These are phyloP conservation scores for Pythium dissotocum DNA, from an alignment of 352 stramenopile species.

Conservation along the genomic window DNA sequence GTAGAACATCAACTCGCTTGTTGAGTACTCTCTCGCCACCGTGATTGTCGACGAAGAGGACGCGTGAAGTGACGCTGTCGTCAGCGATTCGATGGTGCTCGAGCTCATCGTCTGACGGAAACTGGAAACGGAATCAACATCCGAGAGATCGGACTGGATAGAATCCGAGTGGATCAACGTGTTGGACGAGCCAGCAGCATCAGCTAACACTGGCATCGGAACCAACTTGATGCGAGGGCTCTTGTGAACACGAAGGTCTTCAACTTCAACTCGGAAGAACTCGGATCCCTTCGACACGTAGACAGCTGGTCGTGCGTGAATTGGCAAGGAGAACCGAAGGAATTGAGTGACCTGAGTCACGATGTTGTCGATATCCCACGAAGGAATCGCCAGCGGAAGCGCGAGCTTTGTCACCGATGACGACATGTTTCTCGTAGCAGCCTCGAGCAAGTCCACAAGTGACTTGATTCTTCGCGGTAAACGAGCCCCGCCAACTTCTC, in stretches of 20 bases:
- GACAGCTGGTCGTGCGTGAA: conserved; percentile 45
- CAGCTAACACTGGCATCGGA: neutral
- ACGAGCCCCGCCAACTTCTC: neutral
- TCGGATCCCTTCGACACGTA: conserved; percentile 1
- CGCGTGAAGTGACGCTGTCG: conserved; percentile 3
- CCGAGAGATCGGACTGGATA: conserved; percentile 72
- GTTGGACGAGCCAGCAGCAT: neutral
- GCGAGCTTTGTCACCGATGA: conserved; percentile 62
- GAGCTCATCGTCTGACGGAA: conserved; percentile 22
- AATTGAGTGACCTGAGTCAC: conserved; percentile 55
- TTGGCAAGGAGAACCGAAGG: conserved; percentile 45
- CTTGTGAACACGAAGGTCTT: conserved; percentile 1
- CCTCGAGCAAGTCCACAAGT: conserved; percentile 49
- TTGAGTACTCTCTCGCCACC: conserved; percentile 39
- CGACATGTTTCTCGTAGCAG: conserved; percentile 41
- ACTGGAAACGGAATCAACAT: conserved; percentile 48
- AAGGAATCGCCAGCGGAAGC: conserved; percentile 42
- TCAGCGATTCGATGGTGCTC: conserved; percentile 40
- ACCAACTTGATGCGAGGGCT: conserved; percentile 19
- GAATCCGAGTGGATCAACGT: conserved; percentile 54
- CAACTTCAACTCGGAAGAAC: conserved; percentile 13
- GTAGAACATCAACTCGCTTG: conserved; percentile 60
- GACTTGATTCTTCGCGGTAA: conserved; percentile 3
- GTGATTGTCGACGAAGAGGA: conserved; percentile 14
- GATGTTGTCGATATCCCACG: conserved; percentile 65